These are phyloP conservation scores for Alternaria brassicae DNA, from an alignment of 2,329 filamentous ascomycete species.

Conservation along the genomic window DNA sequence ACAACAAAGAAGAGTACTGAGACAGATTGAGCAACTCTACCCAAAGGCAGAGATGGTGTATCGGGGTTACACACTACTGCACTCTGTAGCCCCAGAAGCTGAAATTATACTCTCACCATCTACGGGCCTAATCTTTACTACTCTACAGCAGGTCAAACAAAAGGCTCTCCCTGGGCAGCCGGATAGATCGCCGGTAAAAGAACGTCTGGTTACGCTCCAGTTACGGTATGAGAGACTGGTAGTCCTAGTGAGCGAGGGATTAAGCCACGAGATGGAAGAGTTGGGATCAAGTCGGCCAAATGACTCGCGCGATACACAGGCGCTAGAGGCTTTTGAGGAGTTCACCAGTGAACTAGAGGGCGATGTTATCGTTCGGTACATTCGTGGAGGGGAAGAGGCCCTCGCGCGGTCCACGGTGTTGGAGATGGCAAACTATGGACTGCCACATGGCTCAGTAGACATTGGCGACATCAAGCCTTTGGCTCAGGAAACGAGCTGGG, in stretches of 20 bases:
- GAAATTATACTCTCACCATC: slow-evolving; percentile 76
- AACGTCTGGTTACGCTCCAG: slow-evolving; percentile 62
- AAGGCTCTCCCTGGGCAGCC: slow-evolving; percentile 69
- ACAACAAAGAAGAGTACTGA: slow-evolving; percentile 57
- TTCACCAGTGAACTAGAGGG: slow-evolving; percentile 55
- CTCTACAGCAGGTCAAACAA: slow-evolving; percentile 75
- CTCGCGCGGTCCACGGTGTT: slow-evolving; percentile 45
- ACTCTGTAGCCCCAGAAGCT: slow-evolving; percentile 61
- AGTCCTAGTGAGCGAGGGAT: slow-evolving; percentile 67
- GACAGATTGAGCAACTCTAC: slow-evolving; percentile 59
- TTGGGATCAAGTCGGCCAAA: slow-evolving; percentile 30
- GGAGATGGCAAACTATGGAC: slow-evolving; percentile 46
- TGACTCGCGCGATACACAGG: slow-evolving; percentile 53
- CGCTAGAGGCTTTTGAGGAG: slow-evolving; percentile 59
- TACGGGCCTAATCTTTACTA: slow-evolving; percentile 74
- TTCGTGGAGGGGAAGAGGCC: slow-evolving; percentile 53
- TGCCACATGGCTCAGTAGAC: slow-evolving; percentile 36
- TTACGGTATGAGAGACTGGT: slow-evolving; percentile 71
- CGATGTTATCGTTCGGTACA: slow-evolving; percentile 49
- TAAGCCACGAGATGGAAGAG: slow-evolving; percentile 36
- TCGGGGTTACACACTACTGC: slow-evolving; percentile 60
- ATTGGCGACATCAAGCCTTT: slow-evolving; percentile 50
- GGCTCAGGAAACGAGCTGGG: slow-evolving; percentile 70
- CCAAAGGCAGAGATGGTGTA: slow-evolving; percentile 64
- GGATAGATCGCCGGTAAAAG: slow-evolving; percentile 53